These are phyloP conservation scores for Clathrospora elynae DNA, from an alignment of 2,329 filamentous ascomycete genomes.

Conservation along the genomic window DNA sequence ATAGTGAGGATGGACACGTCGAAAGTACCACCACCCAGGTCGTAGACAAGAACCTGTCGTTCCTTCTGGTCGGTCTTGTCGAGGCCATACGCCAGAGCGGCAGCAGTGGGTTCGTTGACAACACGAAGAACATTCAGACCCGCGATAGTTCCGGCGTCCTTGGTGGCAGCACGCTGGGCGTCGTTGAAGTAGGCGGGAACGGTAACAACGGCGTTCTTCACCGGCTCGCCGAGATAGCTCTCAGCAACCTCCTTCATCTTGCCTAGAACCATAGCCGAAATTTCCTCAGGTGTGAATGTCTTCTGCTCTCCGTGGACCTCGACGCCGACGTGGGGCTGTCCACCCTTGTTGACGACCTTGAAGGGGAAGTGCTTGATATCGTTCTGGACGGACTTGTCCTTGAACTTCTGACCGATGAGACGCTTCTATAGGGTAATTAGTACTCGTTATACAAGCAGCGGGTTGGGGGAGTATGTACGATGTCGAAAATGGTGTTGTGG, in stretches of 20 bases:
- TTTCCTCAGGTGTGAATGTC: slow-evolving; percentile 79
- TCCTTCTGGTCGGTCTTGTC: slow-evolving; percentile 49
- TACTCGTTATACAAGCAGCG: slow-evolving; percentile 5
- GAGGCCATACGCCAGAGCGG: slow-evolving; percentile 91
- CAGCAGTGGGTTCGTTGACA: slow-evolving; percentile 94
- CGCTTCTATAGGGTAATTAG: slow-evolving; percentile 53
- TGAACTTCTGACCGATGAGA: slow-evolving; percentile 59
- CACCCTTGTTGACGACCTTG: slow-evolving; percentile 87
- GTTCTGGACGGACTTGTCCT: slow-evolving; percentile 74
- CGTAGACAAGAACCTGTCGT: slow-evolving; percentile 50
- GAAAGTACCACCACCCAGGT: slow-evolving; percentile 52
- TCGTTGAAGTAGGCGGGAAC: slow-evolving; percentile 99
- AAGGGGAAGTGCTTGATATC: slow-evolving; percentile 99
- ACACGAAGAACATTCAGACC: slow-evolving; percentile 95
- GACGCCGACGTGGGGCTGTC: slow-evolving; percentile 84
- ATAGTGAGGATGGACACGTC: slow-evolving; percentile 75
- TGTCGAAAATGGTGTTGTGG: slow-evolving; percentile 55
- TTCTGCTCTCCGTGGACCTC: slow-evolving; percentile 68
- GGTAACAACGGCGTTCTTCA: slow-evolving; percentile 87
- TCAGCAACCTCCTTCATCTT: slow-evolving; percentile 82
- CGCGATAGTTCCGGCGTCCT: slow-evolving; percentile 90
- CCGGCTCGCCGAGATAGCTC: slow-evolving; percentile 78
- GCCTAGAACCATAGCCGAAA: slow-evolving; percentile 73
- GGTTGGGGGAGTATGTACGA: slow-evolving; percentile 34
- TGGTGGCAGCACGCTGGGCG: slow-evolving; percentile 94